phyloP scores from a whole-genome alignment of 345 rosid genomes.

The Sonneratia caseolaris region DNA sequence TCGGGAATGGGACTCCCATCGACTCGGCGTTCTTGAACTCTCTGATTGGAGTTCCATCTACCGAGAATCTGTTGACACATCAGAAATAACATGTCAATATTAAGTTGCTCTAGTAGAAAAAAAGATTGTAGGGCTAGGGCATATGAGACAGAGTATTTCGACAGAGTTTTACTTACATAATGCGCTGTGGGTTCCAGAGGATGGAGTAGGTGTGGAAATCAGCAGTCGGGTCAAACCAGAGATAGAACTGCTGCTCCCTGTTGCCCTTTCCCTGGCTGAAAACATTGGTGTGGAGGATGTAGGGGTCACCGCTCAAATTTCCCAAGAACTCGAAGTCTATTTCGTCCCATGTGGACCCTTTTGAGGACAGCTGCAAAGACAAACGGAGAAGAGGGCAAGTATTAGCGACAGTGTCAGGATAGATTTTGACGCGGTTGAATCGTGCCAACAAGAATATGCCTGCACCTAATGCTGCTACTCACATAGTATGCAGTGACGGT shows the following conservation, averaged over 20 bases:
- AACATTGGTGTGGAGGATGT: slow-evolving; percentile 52
- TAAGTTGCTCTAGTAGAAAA: too few species aligned
- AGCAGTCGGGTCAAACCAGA: slow-evolving; percentile 53
- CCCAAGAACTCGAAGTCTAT: slow-evolving; percentile 59
- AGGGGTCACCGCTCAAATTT: slow-evolving; percentile 56
- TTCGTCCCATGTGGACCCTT: slow-evolving; percentile 60
- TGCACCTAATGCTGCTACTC: not conserved
- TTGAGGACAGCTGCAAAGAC: slow-evolving; percentile 34
- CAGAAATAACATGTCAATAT: not conserved
- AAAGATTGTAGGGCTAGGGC: not conserved
- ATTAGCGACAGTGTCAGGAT: not conserved
- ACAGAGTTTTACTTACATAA: slow-evolving; percentile 20
- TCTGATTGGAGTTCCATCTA: slow-evolving; percentile 49
- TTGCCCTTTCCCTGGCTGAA: slow-evolving; percentile 47
- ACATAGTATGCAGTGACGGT: slow-evolving; percentile 47
- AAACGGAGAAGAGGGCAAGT: not conserved
- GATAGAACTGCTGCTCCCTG: slow-evolving; percentile 53
- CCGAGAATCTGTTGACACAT: slow-evolving; percentile 26
- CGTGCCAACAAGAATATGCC: not conserved
- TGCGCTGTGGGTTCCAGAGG: slow-evolving; percentile 48
- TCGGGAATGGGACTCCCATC: slow-evolving; percentile 38
- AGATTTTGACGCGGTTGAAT: too few species aligned
- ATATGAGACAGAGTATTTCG: not conserved
- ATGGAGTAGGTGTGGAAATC: slow-evolving; percentile 52
- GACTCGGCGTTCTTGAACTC: slow-evolving; percentile 50